Evolutionary conservation across 208 protist species (phyloP), one percentile per base, ranked within the genome.

Genomic region (Leishmania major): DNA sequence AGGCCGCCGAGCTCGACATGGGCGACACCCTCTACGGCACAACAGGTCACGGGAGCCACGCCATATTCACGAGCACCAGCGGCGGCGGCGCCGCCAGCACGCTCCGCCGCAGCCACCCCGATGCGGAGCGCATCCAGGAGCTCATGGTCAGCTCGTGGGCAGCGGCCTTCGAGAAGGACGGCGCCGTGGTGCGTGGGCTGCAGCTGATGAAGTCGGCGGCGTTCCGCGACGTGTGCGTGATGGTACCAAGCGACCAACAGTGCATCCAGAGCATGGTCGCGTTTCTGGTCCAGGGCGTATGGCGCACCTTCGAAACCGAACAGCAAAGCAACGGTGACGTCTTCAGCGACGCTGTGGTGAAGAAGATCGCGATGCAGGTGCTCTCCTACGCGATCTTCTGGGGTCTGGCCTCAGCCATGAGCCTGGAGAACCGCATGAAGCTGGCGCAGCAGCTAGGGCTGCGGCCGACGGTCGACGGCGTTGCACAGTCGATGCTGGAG

Each of bases 301-400:
- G 87, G 82, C 86, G 91, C 51, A 90, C 99, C 62, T 95, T 96
- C 85, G 90, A 97, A 35, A 96, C 98, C 78, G 98, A 99, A 86
- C 83, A 92, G 73, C 70, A 90, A 62, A 92, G 98, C 84, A 75
- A 84, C 57, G 79, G 76, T 37, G 47, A 67, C 51, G 45, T 90
- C 77, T 75, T 86, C 57, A 76, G 55, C 75, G 51, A 64, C 25
- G 73, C 71, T 28, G 62, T 79, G n/a, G 28, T 83, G 67, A 43
- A 75, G 81, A 81, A 82, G 75, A 70, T 85, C 37, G 85, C 81
- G 8, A 35, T 28, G 67, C 47, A 70, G 67, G 85, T 95, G 77
- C 85, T 99, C 60, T 76, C 97, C 5, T 98, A 99, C 82, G 89
- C 99, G 2, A 81, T 99, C 22, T 91, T 99, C 74, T 99, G 99